These are phyloP conservation scores for Hypomontagnella submonticulosa DNA, from an alignment of 495 filamentous ascomycete genomes.

Conservation along the genomic window DNA sequence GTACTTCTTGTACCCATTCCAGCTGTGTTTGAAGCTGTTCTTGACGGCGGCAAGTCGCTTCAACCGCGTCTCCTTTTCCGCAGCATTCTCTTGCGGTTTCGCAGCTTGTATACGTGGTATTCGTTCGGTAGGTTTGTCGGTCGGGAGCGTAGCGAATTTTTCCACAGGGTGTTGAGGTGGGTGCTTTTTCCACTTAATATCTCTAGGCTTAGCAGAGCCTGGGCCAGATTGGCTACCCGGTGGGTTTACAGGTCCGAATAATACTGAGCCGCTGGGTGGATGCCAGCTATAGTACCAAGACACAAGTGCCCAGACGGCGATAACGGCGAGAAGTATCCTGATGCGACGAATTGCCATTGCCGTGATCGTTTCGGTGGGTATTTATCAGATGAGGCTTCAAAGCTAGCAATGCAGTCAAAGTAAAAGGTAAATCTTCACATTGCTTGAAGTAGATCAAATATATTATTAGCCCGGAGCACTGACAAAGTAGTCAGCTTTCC, in stretches of 20 bases:
- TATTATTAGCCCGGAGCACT: constrained; percentile 35
- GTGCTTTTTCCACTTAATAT: constrained; percentile 40
- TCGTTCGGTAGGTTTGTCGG: constrained; percentile 63
- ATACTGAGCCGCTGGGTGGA: constrained; percentile 18
- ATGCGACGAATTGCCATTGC: constrained; percentile 46
- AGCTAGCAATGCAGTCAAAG: constrained; percentile 31
- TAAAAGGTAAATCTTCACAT: constrained; percentile 27
- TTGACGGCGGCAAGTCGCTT: constrained; percentile 70
- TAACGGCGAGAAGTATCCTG: constrained; percentile 43
- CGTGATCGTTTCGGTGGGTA: background rate
- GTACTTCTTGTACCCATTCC: constrained; percentile 78
- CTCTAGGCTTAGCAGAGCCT: constrained; percentile 16
- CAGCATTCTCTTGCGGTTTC: constrained; percentile 47
- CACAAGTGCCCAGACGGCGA: constrained; percentile 44
- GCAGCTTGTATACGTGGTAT: constrained; percentile 78
- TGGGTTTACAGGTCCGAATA: constrained; percentile 23
- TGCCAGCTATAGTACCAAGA: constrained; percentile 47
- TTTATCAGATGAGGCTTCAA: constrained; percentile 32
- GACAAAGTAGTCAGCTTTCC: constrained; percentile 39
- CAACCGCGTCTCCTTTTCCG: constrained; percentile 44
- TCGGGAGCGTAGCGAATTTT: constrained; percentile 76
- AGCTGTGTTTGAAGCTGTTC: constrained; percentile 74
- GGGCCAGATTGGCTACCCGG: constrained; percentile 15
- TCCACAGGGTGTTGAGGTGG: constrained; percentile 61
- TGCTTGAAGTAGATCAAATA: constrained; percentile 19